phyloP scores from a whole-genome alignment of 805 yeast genomes.

The Pichia phayaonensis region DNA sequence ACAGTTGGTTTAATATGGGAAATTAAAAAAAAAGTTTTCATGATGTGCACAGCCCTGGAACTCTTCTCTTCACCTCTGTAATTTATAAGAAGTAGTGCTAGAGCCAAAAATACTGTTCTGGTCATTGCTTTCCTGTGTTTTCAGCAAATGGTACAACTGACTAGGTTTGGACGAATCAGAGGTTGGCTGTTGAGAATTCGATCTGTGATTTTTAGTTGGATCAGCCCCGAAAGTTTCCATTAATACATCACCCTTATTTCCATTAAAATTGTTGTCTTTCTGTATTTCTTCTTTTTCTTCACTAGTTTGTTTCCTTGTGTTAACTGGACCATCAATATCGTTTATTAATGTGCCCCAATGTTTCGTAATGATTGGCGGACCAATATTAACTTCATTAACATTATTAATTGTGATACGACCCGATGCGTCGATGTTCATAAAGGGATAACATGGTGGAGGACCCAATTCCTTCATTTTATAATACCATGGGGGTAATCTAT shows the following conservation, averaged over 20 bases:
- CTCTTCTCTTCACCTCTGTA: conserved; percentile 1
- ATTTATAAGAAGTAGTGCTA: conserved; percentile 21
- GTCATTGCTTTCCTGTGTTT: conserved; percentile 19
- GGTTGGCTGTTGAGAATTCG: no score
- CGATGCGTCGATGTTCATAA: conserved; percentile 39
- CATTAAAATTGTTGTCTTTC: conserved; percentile 18
- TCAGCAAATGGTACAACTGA: conserved; percentile 28
- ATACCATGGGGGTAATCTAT: conserved; percentile 73
- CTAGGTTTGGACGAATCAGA: not conserved
- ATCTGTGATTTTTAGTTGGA: not conserved
- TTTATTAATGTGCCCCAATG: conserved; percentile 28
- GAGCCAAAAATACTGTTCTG: conserved; percentile 26
- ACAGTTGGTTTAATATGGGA: conserved; percentile 14
- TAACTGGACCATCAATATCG: conserved; percentile 27
- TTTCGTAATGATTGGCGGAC: conserved; percentile 34
- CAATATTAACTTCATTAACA: conserved; percentile 8
- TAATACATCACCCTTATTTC: conserved; percentile 25
- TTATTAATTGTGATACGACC: conserved; percentile 28
- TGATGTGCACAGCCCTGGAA: not conserved
- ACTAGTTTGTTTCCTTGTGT: conserved; percentile 24
- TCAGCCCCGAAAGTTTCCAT: conserved; percentile 21
- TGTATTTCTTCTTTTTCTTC: conserved; percentile 14
- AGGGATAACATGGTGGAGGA: conserved; percentile 76
- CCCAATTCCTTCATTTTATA: conserved; percentile 61
- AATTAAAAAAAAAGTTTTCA: conserved; percentile 1